These are phyloP conservation scores for Mikania micrantha DNA, from an alignment of 129 eudicot species.

Conservation along the genomic window DNA sequence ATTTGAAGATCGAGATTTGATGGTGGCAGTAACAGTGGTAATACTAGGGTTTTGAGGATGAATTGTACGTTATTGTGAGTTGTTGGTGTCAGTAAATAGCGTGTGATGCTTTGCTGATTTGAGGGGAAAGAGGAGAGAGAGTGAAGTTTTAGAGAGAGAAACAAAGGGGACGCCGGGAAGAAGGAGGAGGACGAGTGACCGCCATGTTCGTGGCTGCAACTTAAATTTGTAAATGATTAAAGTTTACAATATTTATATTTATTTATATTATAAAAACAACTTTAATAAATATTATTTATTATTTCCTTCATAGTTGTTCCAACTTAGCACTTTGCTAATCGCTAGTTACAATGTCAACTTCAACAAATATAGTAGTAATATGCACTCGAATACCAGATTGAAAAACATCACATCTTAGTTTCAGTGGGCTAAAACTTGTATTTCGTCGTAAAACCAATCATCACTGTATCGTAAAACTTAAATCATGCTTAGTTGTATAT, in stretches of 20 bases:
- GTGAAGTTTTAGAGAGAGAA: constrained; percentile 26
- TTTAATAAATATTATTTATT: neutral
- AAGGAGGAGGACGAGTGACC: constrained; percentile 34
- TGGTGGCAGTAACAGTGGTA: neutral
- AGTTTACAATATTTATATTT: too few species aligned
- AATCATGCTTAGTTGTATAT: too few species aligned
- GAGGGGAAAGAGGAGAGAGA: neutral
- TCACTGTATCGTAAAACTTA: too few species aligned
- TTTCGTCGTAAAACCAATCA: too few species aligned
- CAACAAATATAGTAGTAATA: too few species aligned
- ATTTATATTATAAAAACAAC: neutral
- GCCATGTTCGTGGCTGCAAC: constrained; percentile 38
- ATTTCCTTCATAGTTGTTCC: neutral
- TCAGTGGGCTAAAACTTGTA: too few species aligned
- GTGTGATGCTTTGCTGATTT: constrained; percentile 27
- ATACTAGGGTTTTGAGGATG: constrained; percentile 39
- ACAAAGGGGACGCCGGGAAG: constrained; percentile 17
- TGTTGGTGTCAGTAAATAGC: constrained; percentile 13
- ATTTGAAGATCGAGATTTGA: constrained; percentile 8
- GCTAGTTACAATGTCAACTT: too few species aligned
- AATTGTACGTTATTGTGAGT: neutral
- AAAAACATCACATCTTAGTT: too few species aligned
- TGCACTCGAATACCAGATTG: too few species aligned
- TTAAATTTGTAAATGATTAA: neutral
- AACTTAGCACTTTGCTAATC: too few species aligned